Evolutionary conservation across 192 early-diverging fungal genomes (phyloP).

Genomic region (Entomortierella lignicola): DNA sequence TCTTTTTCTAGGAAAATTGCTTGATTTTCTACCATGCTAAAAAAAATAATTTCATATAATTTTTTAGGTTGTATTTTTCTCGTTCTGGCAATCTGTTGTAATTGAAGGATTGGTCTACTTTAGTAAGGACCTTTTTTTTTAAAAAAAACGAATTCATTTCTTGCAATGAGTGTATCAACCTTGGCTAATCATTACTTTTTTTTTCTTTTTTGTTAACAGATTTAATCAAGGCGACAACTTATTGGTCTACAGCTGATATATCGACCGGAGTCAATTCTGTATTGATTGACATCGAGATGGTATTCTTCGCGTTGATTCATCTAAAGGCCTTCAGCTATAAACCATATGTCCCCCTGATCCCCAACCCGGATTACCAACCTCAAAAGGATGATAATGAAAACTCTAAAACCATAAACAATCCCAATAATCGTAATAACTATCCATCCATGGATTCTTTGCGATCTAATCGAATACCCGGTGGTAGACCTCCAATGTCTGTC

Average conservation of each 20-base stretch:
- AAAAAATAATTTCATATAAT: background rate
- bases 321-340: conserved; percentile 51
- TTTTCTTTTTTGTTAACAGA: background rate
- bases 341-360: conserved; percentile 38
- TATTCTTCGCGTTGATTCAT: conserved; percentile 50
- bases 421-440: background rate
- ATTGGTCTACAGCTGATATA: conserved; percentile 48
- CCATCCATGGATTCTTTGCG: conserved; percentile 2
- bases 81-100: conserved; percentile 49
- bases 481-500: background rate
- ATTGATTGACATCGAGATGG: conserved; percentile 55
- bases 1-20: background rate
- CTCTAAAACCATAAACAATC: background rate
- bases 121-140: too few relatives aligned
- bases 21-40: background rate
- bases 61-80: conserved; percentile 53
- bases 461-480: background rate
- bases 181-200: background rate
- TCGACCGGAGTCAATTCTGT: conserved; percentile 45
- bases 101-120: conserved; percentile 51
- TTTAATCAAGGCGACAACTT: conserved; percentile 36
- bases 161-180: background rate
- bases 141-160: too few relatives aligned
- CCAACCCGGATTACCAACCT: conserved; percentile 23
- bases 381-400: conserved; percentile 4